Base-by-base conservation (phyloP, 2,329 filamentous ascomycete species). In the Trichothecium roseum region DNA sequence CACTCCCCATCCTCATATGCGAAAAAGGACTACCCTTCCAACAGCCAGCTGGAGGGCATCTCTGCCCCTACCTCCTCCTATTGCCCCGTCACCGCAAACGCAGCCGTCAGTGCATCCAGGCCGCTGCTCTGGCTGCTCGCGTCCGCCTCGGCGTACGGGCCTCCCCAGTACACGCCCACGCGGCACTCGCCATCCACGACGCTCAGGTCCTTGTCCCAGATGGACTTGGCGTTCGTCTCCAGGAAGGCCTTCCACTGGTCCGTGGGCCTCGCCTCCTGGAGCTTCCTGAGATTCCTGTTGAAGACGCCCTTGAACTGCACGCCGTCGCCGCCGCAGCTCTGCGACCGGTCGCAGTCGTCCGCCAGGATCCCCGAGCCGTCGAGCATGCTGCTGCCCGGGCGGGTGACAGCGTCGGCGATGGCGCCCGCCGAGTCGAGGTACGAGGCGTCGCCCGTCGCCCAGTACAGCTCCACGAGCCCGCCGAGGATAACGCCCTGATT, bases 251-350 rank as follows among this genome's bases (percentile, higher is more conserved):
- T 39, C 13, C 32, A 41, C n/a, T 30, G 18, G 18, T 38, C 34
- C 10, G 17, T 34, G 7, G 38, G 39, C 4, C 34, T 33, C 15
- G 28, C 28, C 3, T 33, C 17, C 30, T 43, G 31, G 20, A 43
- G 30, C 20, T 40, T 31, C 8, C 35, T 28, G 3, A 42, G 35
- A 24, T 38, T 38, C 17, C 36, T 32, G 4, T 32, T 35, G 27
- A 42, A 40, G 12, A 42, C 22, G 15, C 40, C 81, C 52, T 84
- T 85, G 63, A 85, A 85, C 46, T 81, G 74, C 2, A 64, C 60
- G 1, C 65, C 71, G 42, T 77, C 69, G 9, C 42, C 51, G 17
- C 63, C 63, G 35, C 69, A 74, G 39, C 59, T 49, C 7, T 40
- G 29, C 12, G 35, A 16, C 27, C 38, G 18, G 28, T 42, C 40